These are phyloP conservation scores for Aspergillus glaucus DNA, from an alignment of 2,329 filamentous ascomycete genomes.

Conservation along the genomic window DNA sequence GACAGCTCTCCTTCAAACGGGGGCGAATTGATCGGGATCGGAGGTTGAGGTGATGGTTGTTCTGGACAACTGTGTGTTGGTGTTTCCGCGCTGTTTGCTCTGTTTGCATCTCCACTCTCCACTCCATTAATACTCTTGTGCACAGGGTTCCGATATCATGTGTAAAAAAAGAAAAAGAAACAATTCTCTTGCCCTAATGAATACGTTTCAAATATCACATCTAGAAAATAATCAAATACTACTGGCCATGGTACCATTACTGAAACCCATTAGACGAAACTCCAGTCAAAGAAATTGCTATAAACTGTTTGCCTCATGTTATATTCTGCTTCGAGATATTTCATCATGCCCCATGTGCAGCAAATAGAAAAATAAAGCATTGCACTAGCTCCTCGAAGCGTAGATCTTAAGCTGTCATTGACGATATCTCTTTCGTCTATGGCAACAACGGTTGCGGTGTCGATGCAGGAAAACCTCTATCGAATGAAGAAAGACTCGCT, in stretches of 20 bases:
- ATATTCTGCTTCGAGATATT: too few relatives aligned
- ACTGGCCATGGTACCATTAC: background rate
- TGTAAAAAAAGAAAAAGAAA: too few relatives aligned
- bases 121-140: background rate
- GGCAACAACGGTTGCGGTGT: background rate
- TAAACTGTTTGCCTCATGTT: too few relatives aligned
- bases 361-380: too few relatives aligned
- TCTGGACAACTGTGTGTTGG: slow-evolving; percentile 25
- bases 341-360: too few relatives aligned
- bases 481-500: slow-evolving; percentile 61
- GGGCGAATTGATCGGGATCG: slow-evolving; percentile 13
- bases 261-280: background rate
- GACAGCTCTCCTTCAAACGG: slow-evolving; percentile 11
- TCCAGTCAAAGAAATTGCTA: background rate
- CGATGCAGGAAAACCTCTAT: slow-evolving; percentile 24
- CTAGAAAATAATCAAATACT: background rate
- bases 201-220: background rate
- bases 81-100: slow-evolving; percentile 22
- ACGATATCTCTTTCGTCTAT: too few relatives aligned
- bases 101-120: slow-evolving; percentile 22
- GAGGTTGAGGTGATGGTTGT: slow-evolving; percentile 18
- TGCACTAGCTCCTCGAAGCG: too few relatives aligned
- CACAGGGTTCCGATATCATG: background rate
- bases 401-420: too few relatives aligned
- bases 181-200: too few relatives aligned